phyloP scores from a whole-genome alignment of 257 asterid genomes.

The Anisodus tanguticus region DNA sequence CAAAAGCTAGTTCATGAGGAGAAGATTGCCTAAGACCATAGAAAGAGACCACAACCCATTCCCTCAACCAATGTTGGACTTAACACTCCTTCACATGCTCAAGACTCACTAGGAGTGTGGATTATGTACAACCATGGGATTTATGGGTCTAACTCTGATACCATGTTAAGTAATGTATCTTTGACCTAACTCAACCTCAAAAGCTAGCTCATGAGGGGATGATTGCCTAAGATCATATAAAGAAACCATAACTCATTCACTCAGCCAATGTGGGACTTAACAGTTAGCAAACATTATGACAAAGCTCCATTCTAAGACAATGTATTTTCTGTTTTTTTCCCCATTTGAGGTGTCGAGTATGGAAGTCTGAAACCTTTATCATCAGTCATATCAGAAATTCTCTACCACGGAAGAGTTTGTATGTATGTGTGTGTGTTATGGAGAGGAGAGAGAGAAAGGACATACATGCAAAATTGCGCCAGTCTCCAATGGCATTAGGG shows the following conservation, averaged over 20 bases:
- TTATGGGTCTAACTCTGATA: not conserved
- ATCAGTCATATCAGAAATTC: not conserved
- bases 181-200: not conserved
- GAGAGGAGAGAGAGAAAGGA: conserved; percentile 37
- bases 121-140: not conserved
- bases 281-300: not conserved
- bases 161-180: not conserved
- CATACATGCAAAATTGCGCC: conserved; percentile 85
- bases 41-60: not conserved
- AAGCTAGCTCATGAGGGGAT: not conserved
- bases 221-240: not conserved
- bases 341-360: not conserved
- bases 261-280: not conserved
- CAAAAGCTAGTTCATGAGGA: not conserved
- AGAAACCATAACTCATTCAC: not conserved
- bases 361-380: conserved; percentile 14
- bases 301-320: not conserved
- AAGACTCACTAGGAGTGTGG: not conserved
- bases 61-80: conserved; percentile 14
- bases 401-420: not conserved
- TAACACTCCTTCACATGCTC: not conserved
- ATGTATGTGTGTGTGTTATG: conserved; percentile 31
- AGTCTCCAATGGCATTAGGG: conserved; percentile 80
- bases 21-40: not conserved
- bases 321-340: conserved; percentile 18